Base-by-base conservation (phyloP, 2,329 filamentous ascomycete genomes). In the Plenodomus biglobosus region DNA sequence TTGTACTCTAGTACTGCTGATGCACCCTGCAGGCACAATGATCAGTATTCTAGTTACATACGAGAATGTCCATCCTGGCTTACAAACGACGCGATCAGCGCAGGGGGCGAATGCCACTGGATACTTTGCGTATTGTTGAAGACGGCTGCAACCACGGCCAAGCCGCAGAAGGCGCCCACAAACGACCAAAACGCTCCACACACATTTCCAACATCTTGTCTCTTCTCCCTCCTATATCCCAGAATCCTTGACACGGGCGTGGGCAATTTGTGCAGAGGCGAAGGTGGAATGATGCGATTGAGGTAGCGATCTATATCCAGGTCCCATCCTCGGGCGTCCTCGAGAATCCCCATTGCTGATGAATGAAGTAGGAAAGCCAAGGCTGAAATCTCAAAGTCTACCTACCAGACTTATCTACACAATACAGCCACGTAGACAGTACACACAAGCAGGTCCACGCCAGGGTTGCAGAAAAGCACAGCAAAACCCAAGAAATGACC, bases 281-380 rank as follows among this genome's bases (percentile, higher is more conserved):
- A 85, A 13, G 80, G 75, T 8, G 87, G 87, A 19, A 95, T 65
- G 51, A 84, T 77, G 2, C 80, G 86, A 67, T 92, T 90, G 42
- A 95, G 68, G 66, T 86, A 83, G n/a, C 73, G 74, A 76, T 96
- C 91, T 55, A 95, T 81, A 72, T 94, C 83, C 71, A 95, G 84
- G 63, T 85, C 78, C 55, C 66, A 70, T 18, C 15, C 27, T 32
- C 27, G 8, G 13, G 27, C 27, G 15, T 32, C 15, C 27, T 32
- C 27, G 15, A 32, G 27, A 6, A 32, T 11, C 27, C 6, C 27
- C 27, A 32, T 32, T 11, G 8, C n/a, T n/a, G n/a, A n/a, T 32
- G 27, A 15, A 32, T 15, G 13, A 32, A 11, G 6, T 3, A 32
- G 27, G 8, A 32, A 32, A 15, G 27, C 27, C 27, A 32, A 32